These are phyloP conservation scores for Xylaria multiplex DNA, from an alignment of 2,329 filamentous ascomycete genomes.

Conservation along the genomic window DNA sequence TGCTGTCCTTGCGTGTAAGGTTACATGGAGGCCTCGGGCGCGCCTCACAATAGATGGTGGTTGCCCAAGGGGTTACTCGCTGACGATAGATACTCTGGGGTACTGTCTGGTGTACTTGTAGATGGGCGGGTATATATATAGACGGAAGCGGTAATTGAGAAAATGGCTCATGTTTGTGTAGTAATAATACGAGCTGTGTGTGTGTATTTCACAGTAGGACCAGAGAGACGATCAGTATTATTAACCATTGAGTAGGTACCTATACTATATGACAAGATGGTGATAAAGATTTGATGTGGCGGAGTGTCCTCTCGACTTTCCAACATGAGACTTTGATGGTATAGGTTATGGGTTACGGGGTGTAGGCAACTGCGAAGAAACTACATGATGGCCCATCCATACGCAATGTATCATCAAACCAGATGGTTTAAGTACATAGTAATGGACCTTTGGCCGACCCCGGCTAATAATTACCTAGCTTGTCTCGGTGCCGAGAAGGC, in stretches of 20 bases:
- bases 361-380: not conserved
- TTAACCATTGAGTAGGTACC: not conserved
- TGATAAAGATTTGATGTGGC: not conserved
- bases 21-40: not conserved
- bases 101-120: not conserved
- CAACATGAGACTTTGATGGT: too few relatives aligned
- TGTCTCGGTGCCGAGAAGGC: not conserved
- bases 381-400: not conserved
- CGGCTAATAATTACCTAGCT: not conserved
- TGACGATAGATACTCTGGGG: not conserved
- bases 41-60: not conserved
- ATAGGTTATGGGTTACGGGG: too few relatives aligned
- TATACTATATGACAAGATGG: conserved; percentile 12
- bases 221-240: not conserved
- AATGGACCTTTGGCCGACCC: not conserved
- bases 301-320: too few relatives aligned
- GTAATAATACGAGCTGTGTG: too few relatives aligned
- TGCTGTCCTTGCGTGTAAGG: not conserved
- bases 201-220: not conserved
- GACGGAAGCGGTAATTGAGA: not conserved
- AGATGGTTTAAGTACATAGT: not conserved
- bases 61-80: not conserved
- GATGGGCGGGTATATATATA: too few relatives aligned
- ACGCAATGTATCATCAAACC: not conserved
- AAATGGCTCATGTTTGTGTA: not conserved